These are phyloP conservation scores for Cystoisospora suis DNA, from an alignment of 169 alveolate species.

Conservation along the genomic window DNA sequence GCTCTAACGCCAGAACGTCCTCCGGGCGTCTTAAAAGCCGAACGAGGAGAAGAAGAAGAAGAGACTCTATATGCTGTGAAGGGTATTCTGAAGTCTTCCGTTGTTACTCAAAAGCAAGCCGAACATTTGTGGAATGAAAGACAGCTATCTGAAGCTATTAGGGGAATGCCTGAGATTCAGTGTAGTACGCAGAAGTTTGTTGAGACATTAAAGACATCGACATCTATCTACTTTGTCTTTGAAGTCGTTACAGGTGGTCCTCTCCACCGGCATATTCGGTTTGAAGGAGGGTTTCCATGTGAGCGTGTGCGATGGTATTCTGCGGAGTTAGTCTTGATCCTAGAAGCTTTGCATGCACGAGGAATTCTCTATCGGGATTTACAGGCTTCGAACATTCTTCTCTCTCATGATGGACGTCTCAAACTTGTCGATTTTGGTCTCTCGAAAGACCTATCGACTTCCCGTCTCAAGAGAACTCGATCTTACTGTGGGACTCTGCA, in stretches of 20 bases:
- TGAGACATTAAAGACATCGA: not conserved
- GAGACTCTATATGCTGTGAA: constrained; percentile 25
- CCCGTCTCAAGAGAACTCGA: not conserved
- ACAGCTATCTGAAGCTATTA: not conserved
- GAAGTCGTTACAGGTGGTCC: constrained; percentile 47
- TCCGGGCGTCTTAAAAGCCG: not conserved
- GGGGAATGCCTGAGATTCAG: not conserved
- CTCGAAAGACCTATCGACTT: constrained; percentile 39
- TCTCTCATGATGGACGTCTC: constrained; percentile 75
- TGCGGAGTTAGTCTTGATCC: constrained; percentile 63
- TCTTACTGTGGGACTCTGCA: constrained; percentile 60
- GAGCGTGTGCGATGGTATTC: constrained; percentile 34
- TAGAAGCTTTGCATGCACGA: constrained; percentile 73
- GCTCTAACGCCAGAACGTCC: not conserved
- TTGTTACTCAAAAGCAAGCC: constrained; percentile 41
- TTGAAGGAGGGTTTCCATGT: constrained; percentile 17
- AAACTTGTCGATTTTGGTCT: constrained; percentile 82
- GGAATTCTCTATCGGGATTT: constrained; percentile 76
- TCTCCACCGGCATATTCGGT: constrained; percentile 35
- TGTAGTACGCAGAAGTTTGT: not conserved
- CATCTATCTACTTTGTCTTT: constrained; percentile 31
- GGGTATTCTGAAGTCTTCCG: not conserved
- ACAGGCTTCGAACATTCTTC: constrained; percentile 82
- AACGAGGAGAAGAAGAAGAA: not conserved
- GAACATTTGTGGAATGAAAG: constrained; percentile 58